A percentile compares a stretch with the other conserved stretches of the same genome.
phyloP scores from a whole-genome alignment of 495 filamentous ascomycete species.

The Podospora bellae-mahoneyi region DNA sequence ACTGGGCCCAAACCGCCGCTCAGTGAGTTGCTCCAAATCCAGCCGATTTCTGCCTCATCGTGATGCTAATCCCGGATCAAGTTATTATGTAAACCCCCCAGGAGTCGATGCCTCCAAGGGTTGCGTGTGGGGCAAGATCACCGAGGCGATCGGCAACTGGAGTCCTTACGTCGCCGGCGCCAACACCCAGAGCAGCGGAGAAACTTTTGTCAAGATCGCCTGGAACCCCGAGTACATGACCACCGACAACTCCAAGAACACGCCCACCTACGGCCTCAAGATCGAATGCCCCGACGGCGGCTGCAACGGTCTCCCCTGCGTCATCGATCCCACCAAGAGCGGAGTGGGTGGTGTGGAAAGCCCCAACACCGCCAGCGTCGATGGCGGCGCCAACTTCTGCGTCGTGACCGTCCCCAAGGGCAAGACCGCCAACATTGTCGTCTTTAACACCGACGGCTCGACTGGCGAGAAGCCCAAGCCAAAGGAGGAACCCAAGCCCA shows the following conservation, averaged over 20 bases:
- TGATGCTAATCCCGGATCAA: constrained; percentile 31
- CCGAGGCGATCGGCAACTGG: constrained; percentile 74
- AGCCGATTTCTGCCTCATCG: neutral
- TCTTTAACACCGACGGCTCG: constrained; percentile 48
- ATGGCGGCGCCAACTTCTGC: constrained; percentile 70
- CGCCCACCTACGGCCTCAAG: constrained; percentile 65
- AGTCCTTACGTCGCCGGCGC: constrained; percentile 74
- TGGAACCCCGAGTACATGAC: constrained; percentile 77
- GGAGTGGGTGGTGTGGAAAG: constrained; percentile 54
- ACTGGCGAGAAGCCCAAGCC: constrained; percentile 1
- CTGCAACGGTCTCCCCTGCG: constrained; percentile 73
- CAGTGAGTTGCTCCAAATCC: constrained; percentile 52
- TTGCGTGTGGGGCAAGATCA: constrained; percentile 67
- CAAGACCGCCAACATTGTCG: constrained; percentile 63
- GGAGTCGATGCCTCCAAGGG: constrained; percentile 57
- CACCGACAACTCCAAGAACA: constrained; percentile 50
- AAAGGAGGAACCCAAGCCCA: too few relatives aligned
- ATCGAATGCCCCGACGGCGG: constrained; percentile 64
- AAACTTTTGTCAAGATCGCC: constrained; percentile 72
- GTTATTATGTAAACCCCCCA: constrained; percentile 77
- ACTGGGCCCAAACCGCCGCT: constrained; percentile 71
- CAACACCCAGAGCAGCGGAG: constrained; percentile 61
- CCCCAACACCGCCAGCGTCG: constrained; percentile 55
- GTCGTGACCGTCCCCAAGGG: constrained; percentile 75
- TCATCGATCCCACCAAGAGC: constrained; percentile 62